Evolutionary conservation across 1,139 yeast genomes (phyloP).

Genomic region (Debaryomycetaceae sp.): DNA sequence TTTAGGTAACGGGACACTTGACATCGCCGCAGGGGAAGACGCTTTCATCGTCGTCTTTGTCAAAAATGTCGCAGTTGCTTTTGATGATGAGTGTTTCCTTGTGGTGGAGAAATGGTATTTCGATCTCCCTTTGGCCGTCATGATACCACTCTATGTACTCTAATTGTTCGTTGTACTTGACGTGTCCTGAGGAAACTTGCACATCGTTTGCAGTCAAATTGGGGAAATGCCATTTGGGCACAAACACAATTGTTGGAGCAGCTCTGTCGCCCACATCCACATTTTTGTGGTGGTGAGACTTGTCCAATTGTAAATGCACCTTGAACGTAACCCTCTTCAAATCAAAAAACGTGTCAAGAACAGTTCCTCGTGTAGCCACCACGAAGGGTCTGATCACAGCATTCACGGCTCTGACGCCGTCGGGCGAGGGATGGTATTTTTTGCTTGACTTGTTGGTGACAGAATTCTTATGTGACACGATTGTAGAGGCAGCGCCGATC

Average conservation of each 20-base stretch:
- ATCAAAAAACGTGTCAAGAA: slow-evolving; percentile 51
- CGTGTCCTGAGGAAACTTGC: slow-evolving; percentile 51
- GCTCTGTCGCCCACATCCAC: slow-evolving; percentile 10
- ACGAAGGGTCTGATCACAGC: slow-evolving; percentile 76
- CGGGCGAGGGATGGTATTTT: slow-evolving; percentile 41
- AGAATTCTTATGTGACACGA: slow-evolving; percentile 1
- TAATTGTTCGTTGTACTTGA: slow-evolving; percentile 43
- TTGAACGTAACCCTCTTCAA: slow-evolving; percentile 41
- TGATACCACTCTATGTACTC: slow-evolving; percentile 75
- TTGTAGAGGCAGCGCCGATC: slow-evolving; percentile 8
- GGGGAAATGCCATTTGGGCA: slow-evolving; percentile 70
- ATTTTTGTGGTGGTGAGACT: no score
- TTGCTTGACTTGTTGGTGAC: slow-evolving; percentile 18
- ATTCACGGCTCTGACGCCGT: slow-evolving; percentile 65
- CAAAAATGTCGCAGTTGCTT: slow-evolving; percentile 36
- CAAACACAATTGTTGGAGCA: slow-evolving; percentile 53
- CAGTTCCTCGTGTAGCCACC: slow-evolving; percentile 53
- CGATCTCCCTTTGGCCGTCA: slow-evolving; percentile 8
- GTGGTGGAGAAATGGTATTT: slow-evolving; percentile 8
- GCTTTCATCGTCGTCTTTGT: slow-evolving; percentile 17
- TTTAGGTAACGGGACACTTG: slow-evolving; percentile 19
- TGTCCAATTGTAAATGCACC: slow-evolving; percentile 40
- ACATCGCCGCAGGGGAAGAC: slow-evolving; percentile 13
- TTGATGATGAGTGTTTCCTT: slow-evolving; percentile 33
- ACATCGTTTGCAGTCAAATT: slow-evolving; percentile 41